Evolutionary conservation across 2,329 filamentous ascomycete species (phyloP), one percentile per base, ranked within the genome.

Genomic region (Trichoderma aggressivum): DNA sequence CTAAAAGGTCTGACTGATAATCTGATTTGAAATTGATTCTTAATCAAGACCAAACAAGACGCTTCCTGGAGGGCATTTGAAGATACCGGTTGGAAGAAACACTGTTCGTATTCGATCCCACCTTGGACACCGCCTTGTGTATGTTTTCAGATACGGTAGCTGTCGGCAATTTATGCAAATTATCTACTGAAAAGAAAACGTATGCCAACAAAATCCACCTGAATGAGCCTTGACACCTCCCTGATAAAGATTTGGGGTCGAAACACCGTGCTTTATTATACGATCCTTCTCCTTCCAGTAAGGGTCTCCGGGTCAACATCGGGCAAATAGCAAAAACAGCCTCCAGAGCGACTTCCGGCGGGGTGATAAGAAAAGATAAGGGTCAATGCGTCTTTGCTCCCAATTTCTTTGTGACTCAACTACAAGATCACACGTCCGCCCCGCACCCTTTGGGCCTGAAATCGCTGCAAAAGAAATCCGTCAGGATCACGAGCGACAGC

Each of bases 321-420:
- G 66, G 66, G 39, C 32, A 58, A 63, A 55, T 56, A 43, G 36
- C 14, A 43, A 47, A 24, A 53, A 36, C 56, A 56, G 58, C 47
- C 26, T 39, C 8, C 58, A 39, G 16, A 32, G 67, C 70, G 70
- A 67, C 55, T 68, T 62, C 62, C 56, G 43, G 70, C 70, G 70
- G 70, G 70, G 63, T 71, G 70, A 71, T 71, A 71, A 71, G 70
- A 18, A 47, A 61, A 61, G 70, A 71, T 71, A 71, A 71, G 70
- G 70, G 70, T 67, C 63, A 28, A 43, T 26, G 30, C 16, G 55
- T 18, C 39, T 43, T 43, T 43, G 16, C 39, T 43, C 39, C 39
- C 68, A 63, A 39, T 47, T 70, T 70, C 60, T 62, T 53, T 60
- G 53, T 71, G 69, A 71, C 50, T 71, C 69, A 71, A 71, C 69